phyloP scores from a whole-genome alignment of 441 rosid species.

The Gossypium lobatum region DNA sequence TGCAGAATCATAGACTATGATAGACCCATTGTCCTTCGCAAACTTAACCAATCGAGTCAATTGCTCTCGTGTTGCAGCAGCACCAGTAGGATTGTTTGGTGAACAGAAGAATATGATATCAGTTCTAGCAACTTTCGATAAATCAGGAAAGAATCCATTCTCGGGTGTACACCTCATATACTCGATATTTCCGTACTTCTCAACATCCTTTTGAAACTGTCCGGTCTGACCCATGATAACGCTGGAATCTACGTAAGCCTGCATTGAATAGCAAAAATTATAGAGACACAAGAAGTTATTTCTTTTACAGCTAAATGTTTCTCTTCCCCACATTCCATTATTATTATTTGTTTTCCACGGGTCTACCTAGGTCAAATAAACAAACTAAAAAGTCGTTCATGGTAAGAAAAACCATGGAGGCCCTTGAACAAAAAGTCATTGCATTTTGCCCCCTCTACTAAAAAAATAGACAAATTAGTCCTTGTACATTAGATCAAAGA shows the following conservation, averaged over 20 bases:
- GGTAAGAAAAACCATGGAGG: no score
- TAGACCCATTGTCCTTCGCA: constrained; percentile 90
- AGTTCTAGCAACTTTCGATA: constrained; percentile 56
- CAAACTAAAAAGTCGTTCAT: neutral
- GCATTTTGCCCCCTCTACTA: no score
- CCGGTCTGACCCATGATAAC: constrained; percentile 97
- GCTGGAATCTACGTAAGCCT: constrained; percentile 97
- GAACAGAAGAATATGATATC: constrained; percentile 96
- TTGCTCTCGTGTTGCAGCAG: constrained; percentile 91
- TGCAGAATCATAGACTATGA: constrained; percentile 90
- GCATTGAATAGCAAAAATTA: constrained; percentile 13
- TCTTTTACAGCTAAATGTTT: no score
- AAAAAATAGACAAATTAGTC: no score
- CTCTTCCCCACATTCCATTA: no score
- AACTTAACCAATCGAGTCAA: constrained; percentile 64
- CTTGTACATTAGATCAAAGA: no score
- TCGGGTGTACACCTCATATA: constrained; percentile 93
- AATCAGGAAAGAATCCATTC: constrained; percentile 92
- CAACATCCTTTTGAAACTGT: constrained; percentile 53
- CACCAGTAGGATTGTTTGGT: constrained; percentile 95
- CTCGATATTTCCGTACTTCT: constrained; percentile 71
- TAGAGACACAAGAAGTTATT: neutral
- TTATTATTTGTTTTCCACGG: neutral
- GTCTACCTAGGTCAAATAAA: neutral
- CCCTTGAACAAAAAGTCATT: no score